A percentile compares a stretch with the other conserved stretches of the same genome.
Conservation (phyloP, 148 eudicot genomes). For the Suaeda aralocaspica region DNA sequence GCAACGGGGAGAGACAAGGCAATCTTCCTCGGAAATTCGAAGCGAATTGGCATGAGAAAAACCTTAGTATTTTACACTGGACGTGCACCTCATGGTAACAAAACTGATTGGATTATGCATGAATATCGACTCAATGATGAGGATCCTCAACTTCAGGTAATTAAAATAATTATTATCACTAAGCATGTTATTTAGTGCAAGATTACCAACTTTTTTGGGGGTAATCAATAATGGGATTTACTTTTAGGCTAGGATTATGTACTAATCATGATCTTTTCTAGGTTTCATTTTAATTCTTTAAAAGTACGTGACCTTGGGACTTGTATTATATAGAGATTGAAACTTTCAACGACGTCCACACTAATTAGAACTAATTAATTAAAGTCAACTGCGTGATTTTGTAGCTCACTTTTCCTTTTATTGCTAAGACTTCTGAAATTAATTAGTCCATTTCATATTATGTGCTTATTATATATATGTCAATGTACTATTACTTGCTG, state of each 20-base stretch:
- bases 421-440: no score
- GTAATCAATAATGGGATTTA: neutral
- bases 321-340: neutral
- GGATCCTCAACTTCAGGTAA: conserved; percentile 54
- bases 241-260: neutral
- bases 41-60: conserved; percentile 85
- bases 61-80: conserved; percentile 89
- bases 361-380: neutral
- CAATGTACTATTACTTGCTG: neutral
- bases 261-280: conserved; percentile 7
- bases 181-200: neutral
- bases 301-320: conserved; percentile 15
- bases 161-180: neutral
- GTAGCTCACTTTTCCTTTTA: neutral
- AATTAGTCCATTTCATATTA: no score
- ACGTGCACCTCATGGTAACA: conserved; percentile 92
- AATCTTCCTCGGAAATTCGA: conserved; percentile 49
- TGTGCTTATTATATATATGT: no score
- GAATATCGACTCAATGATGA: conserved; percentile 83
- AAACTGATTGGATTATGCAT: conserved; percentile 97
- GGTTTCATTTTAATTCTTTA: neutral
- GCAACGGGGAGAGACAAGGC: conserved; percentile 94
- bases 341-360: neutral
- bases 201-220: neutral
- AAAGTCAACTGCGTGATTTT: conserved; percentile 8